phyloP scores from a whole-genome alignment of 2,329 filamentous ascomycete species.

The Trichoderma sp. region DNA sequence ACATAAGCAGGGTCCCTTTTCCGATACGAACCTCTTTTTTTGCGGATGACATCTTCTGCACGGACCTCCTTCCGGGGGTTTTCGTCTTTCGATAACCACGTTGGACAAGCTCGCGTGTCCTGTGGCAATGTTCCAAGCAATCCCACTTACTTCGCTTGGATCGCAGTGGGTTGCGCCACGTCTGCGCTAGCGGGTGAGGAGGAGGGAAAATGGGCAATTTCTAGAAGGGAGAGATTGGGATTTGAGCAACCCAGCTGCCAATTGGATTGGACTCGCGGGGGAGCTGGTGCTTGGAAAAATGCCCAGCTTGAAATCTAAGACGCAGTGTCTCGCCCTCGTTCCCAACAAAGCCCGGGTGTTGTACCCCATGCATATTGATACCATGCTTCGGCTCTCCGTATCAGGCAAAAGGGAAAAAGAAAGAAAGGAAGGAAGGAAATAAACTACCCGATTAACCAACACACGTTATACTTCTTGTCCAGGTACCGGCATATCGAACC shows the following conservation, averaged over 20 bases:
- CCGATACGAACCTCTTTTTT: neutral
- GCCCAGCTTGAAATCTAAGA: neutral
- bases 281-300: neutral
- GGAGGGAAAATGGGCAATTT: neutral
- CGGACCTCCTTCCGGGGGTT: neutral
- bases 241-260: neutral
- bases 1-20: neutral
- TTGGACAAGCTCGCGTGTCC: conserved; percentile 18
- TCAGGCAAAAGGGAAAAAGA: neutral
- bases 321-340: neutral
- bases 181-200: neutral
- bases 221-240: neutral
- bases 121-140: neutral
- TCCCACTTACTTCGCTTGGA: neutral
- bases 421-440: neutral
- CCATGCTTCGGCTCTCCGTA: neutral
- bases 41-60: neutral
- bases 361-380: neutral
- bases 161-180: neutral
- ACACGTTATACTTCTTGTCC: neutral
- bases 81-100: conserved; percentile 2
- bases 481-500: conserved; percentile 9
- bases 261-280: neutral
- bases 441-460: neutral
- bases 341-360: neutral